Evolutionary conservation across 805 yeast genomes (phyloP).

Genomic region (Starmerella sirachaensis): DNA sequence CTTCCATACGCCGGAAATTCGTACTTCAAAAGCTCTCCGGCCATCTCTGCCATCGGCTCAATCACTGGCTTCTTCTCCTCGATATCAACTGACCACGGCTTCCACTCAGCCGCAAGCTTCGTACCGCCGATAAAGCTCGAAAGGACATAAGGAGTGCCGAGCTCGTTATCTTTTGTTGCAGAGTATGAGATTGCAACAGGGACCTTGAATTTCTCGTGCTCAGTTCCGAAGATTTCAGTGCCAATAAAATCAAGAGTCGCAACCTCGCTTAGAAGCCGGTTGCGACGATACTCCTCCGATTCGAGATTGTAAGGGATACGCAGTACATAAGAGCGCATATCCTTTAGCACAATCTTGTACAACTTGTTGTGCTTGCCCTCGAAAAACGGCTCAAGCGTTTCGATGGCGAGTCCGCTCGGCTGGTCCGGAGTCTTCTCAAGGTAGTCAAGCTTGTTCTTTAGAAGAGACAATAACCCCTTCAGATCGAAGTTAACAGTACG

Average conservation of each 20-base stretch:
- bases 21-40: conserved; percentile 41
- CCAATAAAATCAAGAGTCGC: conserved; percentile 81
- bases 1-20: conserved; percentile 71
- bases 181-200: conserved; percentile 38
- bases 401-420: conserved; percentile 36
- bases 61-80: conserved; percentile 41
- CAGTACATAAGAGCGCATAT: conserved; percentile 52
- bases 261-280: conserved; percentile 70
- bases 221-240: conserved; percentile 27
- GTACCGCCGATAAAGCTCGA: conserved; percentile 74
- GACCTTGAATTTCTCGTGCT: conserved; percentile 37
- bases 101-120: conserved; percentile 80
- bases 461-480: conserved; percentile 48
- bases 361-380: conserved; percentile 92
- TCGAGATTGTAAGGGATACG: conserved; percentile 82
- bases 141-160: conserved; percentile 65
- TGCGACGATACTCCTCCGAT: conserved; percentile 41
- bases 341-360: conserved; percentile 57
- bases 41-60: conserved; percentile 60
- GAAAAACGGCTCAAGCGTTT: conserved; percentile 69
- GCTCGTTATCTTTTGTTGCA: conserved; percentile 51
- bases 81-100: conserved; percentile 59
- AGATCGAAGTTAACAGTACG: conserved; percentile 74
- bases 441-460: conserved; percentile 23
- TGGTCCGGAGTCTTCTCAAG: conserved; percentile 16